phyloP scores from a whole-genome alignment of 306 rosid genomes.

The Urtica urens region DNA sequence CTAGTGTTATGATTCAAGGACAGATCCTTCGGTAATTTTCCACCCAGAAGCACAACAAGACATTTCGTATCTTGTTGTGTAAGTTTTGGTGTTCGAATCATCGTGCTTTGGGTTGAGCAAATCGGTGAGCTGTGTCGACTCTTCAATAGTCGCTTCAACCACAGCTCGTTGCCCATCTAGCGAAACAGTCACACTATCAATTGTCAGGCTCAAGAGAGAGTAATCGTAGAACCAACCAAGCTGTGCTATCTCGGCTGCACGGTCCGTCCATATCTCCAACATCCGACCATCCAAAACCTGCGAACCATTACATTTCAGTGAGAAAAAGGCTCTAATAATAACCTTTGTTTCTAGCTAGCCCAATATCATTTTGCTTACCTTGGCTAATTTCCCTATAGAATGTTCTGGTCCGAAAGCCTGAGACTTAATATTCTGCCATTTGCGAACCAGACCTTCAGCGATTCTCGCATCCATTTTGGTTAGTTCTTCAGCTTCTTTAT shows the following conservation, averaged over 20 bases:
- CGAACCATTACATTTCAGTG: too few species aligned
- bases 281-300: conserved; percentile 91
- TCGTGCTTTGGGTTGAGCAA: conserved; percentile 54
- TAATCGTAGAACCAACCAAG: conserved; percentile 82
- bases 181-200: conserved; percentile 77
- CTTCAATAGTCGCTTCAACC: conserved; percentile 87
- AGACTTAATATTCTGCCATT: conserved; percentile 83
- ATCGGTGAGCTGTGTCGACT: conserved; percentile 55
- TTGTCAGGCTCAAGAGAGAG: conserved; percentile 50
- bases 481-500: conserved; percentile 36
- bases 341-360: too few species aligned
- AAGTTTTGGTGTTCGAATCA: conserved; percentile 56
- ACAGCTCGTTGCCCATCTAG: conserved; percentile 66
- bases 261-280: conserved; percentile 91
- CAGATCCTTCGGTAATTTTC: conserved; percentile 90
- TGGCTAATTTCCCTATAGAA: conserved; percentile 44
- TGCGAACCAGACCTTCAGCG: conserved; percentile 81
- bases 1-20: conserved; percentile 50
- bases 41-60: conserved; percentile 58
- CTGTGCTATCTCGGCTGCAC: conserved; percentile 75
- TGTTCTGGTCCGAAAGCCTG: conserved; percentile 86
- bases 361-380: conserved; percentile 51
- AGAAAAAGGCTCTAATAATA: too few species aligned
- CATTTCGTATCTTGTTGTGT: conserved; percentile 83
- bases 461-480: conserved; percentile 79